Percentiles rank a stretch among this genome's conserved stretches.
Conservation (phyloP, 805 yeast genomes). For the Metschnikowia matae region DNA sequence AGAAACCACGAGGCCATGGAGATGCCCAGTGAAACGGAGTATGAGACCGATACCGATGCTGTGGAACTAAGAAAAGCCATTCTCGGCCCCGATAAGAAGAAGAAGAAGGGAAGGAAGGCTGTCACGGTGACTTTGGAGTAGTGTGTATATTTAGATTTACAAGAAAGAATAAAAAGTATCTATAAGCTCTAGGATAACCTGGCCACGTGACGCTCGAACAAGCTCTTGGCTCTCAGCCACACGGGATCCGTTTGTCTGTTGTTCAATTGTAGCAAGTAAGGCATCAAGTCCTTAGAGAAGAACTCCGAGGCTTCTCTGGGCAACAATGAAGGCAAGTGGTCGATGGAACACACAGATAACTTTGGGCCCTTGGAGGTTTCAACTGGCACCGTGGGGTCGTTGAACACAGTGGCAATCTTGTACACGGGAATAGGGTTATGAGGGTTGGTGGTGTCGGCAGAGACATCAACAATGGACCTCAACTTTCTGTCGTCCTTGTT, state of each 20-base stretch:
- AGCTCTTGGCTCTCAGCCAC: conserved; percentile 83
- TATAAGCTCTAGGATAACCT: conserved; percentile 42
- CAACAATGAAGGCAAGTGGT: conserved; percentile 89
- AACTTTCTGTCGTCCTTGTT: conserved; percentile 68
- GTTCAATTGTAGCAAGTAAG: conserved; percentile 82
- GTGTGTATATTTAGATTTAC: background rate
- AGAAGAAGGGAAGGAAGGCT: conserved; percentile 31
- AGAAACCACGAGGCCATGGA: conserved; percentile 38
- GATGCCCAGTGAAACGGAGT: conserved; percentile 57
- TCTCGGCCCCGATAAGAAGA: conserved; percentile 46
- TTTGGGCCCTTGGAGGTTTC: conserved; percentile 77
- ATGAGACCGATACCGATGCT: conserved; percentile 58
- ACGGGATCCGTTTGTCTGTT: conserved; percentile 79
- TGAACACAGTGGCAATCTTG: conserved; percentile 82
- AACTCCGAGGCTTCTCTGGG: conserved; percentile 98
- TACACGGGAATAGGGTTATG: conserved; percentile 97
- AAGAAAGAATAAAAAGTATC: background rate
- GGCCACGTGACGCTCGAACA: conserved; percentile 80
- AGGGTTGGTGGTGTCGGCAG: conserved; percentile 98
- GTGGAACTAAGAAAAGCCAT: conserved; percentile 58
- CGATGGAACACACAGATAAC: conserved; percentile 89
- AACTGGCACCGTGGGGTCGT: conserved; percentile 85
- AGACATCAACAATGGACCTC: conserved; percentile 92
- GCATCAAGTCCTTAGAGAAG: conserved; percentile 82
- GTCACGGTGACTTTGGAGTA: conserved; percentile 56